Evolutionary conservation across 495 filamentous ascomycete genomes (phyloP).

Genomic region (Trichocladium antarcticum): DNA sequence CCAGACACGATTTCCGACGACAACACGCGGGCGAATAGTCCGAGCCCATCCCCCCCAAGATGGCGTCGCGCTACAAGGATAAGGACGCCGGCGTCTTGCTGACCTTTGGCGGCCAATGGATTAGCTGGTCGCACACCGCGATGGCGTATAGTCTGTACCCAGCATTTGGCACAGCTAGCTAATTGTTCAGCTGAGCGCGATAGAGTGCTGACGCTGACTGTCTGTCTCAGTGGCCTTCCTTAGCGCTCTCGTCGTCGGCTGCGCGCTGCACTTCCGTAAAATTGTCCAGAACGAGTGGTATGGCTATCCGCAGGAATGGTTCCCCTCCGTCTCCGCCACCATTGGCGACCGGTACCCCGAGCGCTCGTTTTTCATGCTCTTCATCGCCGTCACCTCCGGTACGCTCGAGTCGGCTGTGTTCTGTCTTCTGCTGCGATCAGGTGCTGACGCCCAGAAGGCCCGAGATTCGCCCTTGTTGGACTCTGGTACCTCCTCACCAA

Average conservation of each 20-base stretch:
- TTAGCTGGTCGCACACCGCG: conserved; percentile 77
- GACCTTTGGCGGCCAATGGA: conserved; percentile 79
- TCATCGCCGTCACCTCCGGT: conserved; percentile 93
- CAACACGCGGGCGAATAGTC: not conserved
- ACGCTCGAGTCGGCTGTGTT: conserved; percentile 46
- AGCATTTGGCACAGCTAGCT: too few relatives aligned
- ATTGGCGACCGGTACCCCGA: conserved; percentile 98
- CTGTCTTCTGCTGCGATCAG: not conserved
- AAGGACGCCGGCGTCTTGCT: conserved; percentile 61
- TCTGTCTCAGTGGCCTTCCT: conserved; percentile 62
- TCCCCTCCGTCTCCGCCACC: conserved; percentile 95
- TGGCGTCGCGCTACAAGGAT: conserved; percentile 68
- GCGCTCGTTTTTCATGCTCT: conserved; percentile 89
- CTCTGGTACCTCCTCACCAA: conserved; percentile 88
- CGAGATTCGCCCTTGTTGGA: conserved; percentile 82
- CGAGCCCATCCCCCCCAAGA: conserved; percentile 5
- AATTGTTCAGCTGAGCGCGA: not conserved
- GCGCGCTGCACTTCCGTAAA: conserved; percentile 83
- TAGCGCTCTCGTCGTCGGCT: conserved; percentile 76
- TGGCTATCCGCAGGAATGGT: conserved; percentile 97
- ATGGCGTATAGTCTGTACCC: conserved; percentile 58
- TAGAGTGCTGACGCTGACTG: not conserved
- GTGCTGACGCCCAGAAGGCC: conserved; percentile 41
- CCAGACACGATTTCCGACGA: not conserved
- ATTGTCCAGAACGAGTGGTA: conserved; percentile 97